These are phyloP conservation scores for Salix suchowensis DNA, from an alignment of 345 rosid genomes.

Conservation along the genomic window DNA sequence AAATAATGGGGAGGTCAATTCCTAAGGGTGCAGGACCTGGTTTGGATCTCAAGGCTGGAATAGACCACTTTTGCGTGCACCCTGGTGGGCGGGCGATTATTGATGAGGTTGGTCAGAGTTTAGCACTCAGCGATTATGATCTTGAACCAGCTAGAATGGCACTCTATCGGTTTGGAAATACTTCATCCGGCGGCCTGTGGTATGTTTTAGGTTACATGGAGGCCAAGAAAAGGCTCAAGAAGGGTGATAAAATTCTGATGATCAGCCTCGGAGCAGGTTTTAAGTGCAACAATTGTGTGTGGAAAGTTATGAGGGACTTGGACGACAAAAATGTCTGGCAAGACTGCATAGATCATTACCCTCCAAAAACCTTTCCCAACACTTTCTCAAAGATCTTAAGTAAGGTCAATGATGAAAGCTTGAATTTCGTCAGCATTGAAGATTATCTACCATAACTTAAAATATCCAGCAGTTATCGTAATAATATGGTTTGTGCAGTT, in stretches of 20 bases:
- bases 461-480: not conserved
- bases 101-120: conserved; percentile 19
- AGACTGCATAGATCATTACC: conserved; percentile 36
- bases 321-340: conserved; percentile 50
- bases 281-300: conserved; percentile 31
- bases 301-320: conserved; percentile 19
- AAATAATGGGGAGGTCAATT: conserved; percentile 23
- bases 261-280: conserved; percentile 32
- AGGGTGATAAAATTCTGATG: conserved; percentile 23
- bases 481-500: too few relatives aligned
- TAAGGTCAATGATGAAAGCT: conserved; percentile 28
- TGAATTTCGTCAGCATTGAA: not conserved
- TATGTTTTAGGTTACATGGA: conserved; percentile 33
- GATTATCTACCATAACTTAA: not conserved
- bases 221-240: conserved; percentile 31
- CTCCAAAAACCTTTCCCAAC: conserved; percentile 20
- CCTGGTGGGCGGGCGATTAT: conserved; percentile 30
- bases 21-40: conserved; percentile 38
- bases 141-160: conserved; percentile 39
- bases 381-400: conserved; percentile 34
- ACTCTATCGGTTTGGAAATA: conserved; percentile 31
- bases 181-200: conserved; percentile 27
- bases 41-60: conserved; percentile 20
- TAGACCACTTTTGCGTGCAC: conserved; percentile 30
- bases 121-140: conserved; percentile 11